Evolutionary conservation across 345 rosid species (phyloP), one percentile per base, ranked within the genome.

Genomic region (Alliaria petiolata): DNA sequence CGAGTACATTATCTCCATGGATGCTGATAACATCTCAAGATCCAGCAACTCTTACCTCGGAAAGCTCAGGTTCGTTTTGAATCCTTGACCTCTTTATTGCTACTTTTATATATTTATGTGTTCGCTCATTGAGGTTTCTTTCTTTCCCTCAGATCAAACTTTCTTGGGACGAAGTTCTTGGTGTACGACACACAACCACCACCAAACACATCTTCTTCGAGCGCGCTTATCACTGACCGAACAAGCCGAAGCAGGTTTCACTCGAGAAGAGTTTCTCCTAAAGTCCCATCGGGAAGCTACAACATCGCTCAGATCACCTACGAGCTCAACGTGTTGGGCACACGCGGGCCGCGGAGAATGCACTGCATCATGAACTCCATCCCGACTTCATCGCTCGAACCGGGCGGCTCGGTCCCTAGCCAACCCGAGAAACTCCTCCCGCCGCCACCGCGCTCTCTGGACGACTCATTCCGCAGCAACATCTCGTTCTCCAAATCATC

Each of bases 1-100:
- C 0, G 91, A 87, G 83, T 87, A 87, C 65, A 73, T 87, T 46
- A 81, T 87, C 79, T 87, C 91, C 30, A 85, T 87, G 87, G 84
- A 85, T 80, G 87, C 91, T 31, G 84, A 81, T 54, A 86, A 81
- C 76, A 83, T 86, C 65, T 86, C 91, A 74, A 76, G 88, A 77
- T 87, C 91, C 46, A 85, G 87, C 67, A 83, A 79, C 74, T 71
- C 80, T 54, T 87, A 87, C 78, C 84, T 87, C 5, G 91, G 91
- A 73, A 87, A 87, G 68, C 83, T 84, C 73, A 85, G 91, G 91
- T 84, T 80, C 7, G 49, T 60, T 34, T 10, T 57, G 13, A 54
- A 40, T 45, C 12, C 3, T 51, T 67, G 6, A 60, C 31, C 33
- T 42, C 60, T 19, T n/a, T 51, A 39, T 40, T 28, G 6, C 26